Conservation (phyloP, 805 yeast species). For the Limtongia smithiae region DNA sequence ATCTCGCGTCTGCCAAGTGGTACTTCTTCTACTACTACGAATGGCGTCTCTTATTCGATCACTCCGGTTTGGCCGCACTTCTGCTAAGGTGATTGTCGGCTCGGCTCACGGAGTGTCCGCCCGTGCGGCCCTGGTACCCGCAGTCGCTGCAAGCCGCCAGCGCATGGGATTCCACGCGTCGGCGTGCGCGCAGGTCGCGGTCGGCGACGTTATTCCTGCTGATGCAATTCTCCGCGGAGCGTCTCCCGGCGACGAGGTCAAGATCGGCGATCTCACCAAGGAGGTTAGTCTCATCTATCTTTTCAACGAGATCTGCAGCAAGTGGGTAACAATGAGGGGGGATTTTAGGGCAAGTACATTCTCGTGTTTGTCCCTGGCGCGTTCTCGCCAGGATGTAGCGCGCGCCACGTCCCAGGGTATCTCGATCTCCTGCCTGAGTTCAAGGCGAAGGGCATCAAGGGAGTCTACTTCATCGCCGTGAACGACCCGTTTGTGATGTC, state of each 20-base stretch:
- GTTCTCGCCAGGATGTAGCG: slow-evolving; percentile 75
- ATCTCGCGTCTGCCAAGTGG: too few relatives aligned
- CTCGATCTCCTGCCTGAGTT: slow-evolving; percentile 50
- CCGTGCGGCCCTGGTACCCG: too few relatives aligned
- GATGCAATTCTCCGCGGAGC: slow-evolving; percentile 48
- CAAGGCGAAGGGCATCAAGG: slow-evolving; percentile 59
- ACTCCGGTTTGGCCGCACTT: too few relatives aligned
- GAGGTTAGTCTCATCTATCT: slow-evolving; percentile 3
- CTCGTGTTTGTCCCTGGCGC: slow-evolving; percentile 72
- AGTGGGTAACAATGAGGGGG: slow-evolving; percentile 31
- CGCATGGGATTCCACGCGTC: slow-evolving; percentile 35
- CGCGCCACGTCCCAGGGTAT: slow-evolving; percentile 72
- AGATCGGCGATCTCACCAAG: slow-evolving; percentile 44
- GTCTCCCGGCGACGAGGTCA: slow-evolving; percentile 61
- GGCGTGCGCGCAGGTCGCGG: slow-evolving; percentile 39
- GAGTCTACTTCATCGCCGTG: slow-evolving; percentile 67
- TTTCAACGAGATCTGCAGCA: too few relatives aligned
- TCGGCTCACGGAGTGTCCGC: too few relatives aligned
- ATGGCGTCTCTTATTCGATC: too few relatives aligned
- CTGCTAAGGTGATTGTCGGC: too few relatives aligned
- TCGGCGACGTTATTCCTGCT: slow-evolving; percentile 62
- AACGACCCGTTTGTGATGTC: slow-evolving; percentile 83
- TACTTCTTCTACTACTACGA: too few relatives aligned
- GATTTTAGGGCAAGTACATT: slow-evolving; percentile 46
- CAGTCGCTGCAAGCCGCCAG: too few relatives aligned